These are phyloP conservation scores for Trypanosoma lewisi DNA, from an alignment of 208 protist genomes.

Conservation along the genomic window DNA sequence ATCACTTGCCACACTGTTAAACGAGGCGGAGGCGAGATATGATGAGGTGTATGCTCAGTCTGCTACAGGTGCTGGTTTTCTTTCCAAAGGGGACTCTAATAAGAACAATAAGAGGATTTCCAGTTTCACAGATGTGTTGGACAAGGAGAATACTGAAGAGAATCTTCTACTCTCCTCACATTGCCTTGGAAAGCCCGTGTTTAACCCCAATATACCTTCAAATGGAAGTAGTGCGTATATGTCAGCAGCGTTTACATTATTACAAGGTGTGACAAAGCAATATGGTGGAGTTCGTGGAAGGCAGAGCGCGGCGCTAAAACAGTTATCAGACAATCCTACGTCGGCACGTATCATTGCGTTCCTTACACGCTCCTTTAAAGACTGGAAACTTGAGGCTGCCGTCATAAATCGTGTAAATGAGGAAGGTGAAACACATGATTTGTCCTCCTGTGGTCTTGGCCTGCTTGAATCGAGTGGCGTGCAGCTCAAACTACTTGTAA, in stretches of 20 bases:
- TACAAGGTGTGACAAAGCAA: conserved; percentile 10
- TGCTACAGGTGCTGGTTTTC: background rate
- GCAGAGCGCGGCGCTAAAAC: conserved; percentile 16
- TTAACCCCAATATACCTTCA: background rate
- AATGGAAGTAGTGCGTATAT: background rate
- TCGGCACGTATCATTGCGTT: conserved; percentile 46
- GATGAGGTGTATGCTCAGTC: background rate
- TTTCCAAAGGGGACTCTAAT: too few species aligned
- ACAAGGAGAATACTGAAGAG: background rate
- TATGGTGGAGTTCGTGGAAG: background rate
- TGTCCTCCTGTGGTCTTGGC: background rate
- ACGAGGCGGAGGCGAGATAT: conserved; percentile 5
- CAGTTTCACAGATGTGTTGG: conserved; percentile 6
- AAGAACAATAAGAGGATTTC: background rate
- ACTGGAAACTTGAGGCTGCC: conserved; percentile 28
- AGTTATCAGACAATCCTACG: conserved; percentile 48
- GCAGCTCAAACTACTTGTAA: conserved; percentile 24
- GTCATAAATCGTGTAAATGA: background rate
- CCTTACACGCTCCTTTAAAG: conserved; percentile 36
- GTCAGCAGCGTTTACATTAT: background rate
- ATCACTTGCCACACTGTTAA: conserved; percentile 18
- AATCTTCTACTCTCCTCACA: background rate
- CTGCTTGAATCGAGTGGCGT: conserved; percentile 18
- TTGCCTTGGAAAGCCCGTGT: background rate
- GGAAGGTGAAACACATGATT: background rate